Evolutionary conservation across 2,329 filamentous ascomycete genomes (phyloP).

Genomic region (Atkinsonella hypoxylon): DNA sequence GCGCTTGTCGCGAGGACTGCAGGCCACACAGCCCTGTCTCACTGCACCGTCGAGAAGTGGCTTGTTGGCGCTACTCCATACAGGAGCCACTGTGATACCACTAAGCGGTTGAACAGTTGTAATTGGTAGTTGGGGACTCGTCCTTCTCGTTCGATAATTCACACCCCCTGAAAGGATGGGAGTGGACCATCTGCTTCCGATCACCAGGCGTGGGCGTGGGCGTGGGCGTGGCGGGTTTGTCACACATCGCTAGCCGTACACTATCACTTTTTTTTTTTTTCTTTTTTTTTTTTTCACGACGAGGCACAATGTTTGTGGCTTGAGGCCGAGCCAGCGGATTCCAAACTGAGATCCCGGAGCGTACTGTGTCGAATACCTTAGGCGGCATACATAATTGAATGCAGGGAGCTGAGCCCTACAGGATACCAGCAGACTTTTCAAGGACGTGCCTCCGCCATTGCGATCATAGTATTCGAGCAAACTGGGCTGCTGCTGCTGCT

Average conservation of each 20-base stretch:
- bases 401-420: too few relatives aligned
- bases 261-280: background rate
- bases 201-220: too few relatives aligned
- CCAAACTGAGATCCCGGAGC: background rate
- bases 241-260: background rate
- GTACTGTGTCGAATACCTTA: background rate
- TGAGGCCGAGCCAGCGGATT: background rate
- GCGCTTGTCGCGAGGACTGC: constrained; percentile 3
- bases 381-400: too few relatives aligned
- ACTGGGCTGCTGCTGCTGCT: too few relatives aligned
- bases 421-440: too few relatives aligned
- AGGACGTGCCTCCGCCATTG: too few relatives aligned
- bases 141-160: background rate
- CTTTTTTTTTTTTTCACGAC: background rate
- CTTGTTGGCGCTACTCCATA: constrained; percentile 1
- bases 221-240: background rate
- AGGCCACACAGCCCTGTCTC: background rate
- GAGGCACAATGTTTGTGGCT: background rate
- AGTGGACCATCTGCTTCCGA: background rate
- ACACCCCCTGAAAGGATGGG: background rate
- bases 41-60: background rate
- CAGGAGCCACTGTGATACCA: background rate
- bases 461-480: too few relatives aligned
- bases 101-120: background rate
- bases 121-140: background rate